Evolutionary conservation across 805 yeast genomes (phyloP).

Genomic region (Grigorovia yakushimaensis): DNA sequence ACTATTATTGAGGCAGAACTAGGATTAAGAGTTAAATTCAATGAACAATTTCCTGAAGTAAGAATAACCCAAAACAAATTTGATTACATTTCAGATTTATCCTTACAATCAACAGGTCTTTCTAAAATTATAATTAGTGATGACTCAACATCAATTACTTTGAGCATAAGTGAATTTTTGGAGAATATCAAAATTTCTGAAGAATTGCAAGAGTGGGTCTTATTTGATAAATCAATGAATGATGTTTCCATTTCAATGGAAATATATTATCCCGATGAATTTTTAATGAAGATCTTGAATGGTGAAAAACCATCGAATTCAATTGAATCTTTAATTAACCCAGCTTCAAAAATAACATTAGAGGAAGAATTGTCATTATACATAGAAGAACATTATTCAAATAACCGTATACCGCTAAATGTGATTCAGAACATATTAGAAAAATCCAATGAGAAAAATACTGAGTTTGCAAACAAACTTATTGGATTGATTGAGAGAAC

Average conservation of each 20-base stretch:
- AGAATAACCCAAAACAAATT: slow-evolving; percentile 29
- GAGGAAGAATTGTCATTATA: slow-evolving; percentile 1
- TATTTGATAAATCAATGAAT: not conserved
- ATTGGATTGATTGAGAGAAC: not conserved
- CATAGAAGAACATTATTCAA: not conserved
- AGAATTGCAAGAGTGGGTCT: not conserved
- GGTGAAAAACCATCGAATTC: not conserved
- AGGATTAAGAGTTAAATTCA: slow-evolving; percentile 31
- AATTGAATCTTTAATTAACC: not conserved
- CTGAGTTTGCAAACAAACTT: not conserved
- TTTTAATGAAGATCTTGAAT: slow-evolving; percentile 6
- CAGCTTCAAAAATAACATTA: not conserved
- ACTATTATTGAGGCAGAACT: slow-evolving; percentile 31
- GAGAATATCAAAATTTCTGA: slow-evolving; percentile 8
- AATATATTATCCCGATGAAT: slow-evolving; percentile 43
- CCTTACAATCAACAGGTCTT: slow-evolving; percentile 42
- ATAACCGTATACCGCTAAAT: slow-evolving; percentile 1
- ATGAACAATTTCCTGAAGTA: slow-evolving; percentile 24
- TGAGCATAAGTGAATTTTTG: slow-evolving; percentile 28
- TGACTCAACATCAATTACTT: slow-evolving; percentile 26
- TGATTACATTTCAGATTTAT: slow-evolving; percentile 46
- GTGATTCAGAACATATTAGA: not conserved
- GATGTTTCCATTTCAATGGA: slow-evolving; percentile 34
- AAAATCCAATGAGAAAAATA: not conserved
- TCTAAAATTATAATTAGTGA: slow-evolving; percentile 38